Percentiles rank a stretch among this genome's conserved stretches.
These are phyloP conservation scores for Blastobotrys terrestris DNA, from an alignment of 805 yeast genomes.

Conservation along the genomic window DNA sequence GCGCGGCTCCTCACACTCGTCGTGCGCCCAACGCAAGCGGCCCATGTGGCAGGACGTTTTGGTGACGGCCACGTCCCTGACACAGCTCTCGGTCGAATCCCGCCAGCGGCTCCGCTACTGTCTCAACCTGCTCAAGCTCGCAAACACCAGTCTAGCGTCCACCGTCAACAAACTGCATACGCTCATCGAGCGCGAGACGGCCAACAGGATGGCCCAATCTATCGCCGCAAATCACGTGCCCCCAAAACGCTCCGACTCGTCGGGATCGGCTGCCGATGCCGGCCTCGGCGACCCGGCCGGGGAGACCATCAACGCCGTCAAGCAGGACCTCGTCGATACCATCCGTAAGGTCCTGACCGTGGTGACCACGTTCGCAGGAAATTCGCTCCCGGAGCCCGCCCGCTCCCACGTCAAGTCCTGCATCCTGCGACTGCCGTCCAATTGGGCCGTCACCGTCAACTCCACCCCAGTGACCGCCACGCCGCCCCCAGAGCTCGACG, in stretches of 20 bases:
- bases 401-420: constrained; percentile 75
- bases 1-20: not conserved
- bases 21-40: constrained; percentile 1
- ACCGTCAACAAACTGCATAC: constrained; percentile 60
- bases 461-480: constrained; percentile 13
- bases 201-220: constrained; percentile 20
- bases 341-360: constrained; percentile 82
- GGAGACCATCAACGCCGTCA: constrained; percentile 38
- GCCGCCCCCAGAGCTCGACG: constrained; percentile 4
- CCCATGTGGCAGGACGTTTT: constrained; percentile 28
- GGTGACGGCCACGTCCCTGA: constrained; percentile 31
- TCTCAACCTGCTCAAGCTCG: constrained; percentile 70
- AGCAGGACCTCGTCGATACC: constrained; percentile 79
- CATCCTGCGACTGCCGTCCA: constrained; percentile 65
- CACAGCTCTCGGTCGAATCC: constrained; percentile 56
- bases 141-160: constrained; percentile 66
- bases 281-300: too few species aligned
- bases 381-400: constrained; percentile 69
- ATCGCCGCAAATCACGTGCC: constrained; percentile 30
- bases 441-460: constrained; percentile 49
- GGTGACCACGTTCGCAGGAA: constrained; percentile 78
- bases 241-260: constrained; percentile 17
- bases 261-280: not conserved
- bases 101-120: constrained; percentile 71
- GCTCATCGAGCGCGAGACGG: constrained; percentile 38